These are phyloP conservation scores for Zychaea mexicana DNA, from an alignment of 371 early-diverging fungal genomes.

Conservation along the genomic window DNA sequence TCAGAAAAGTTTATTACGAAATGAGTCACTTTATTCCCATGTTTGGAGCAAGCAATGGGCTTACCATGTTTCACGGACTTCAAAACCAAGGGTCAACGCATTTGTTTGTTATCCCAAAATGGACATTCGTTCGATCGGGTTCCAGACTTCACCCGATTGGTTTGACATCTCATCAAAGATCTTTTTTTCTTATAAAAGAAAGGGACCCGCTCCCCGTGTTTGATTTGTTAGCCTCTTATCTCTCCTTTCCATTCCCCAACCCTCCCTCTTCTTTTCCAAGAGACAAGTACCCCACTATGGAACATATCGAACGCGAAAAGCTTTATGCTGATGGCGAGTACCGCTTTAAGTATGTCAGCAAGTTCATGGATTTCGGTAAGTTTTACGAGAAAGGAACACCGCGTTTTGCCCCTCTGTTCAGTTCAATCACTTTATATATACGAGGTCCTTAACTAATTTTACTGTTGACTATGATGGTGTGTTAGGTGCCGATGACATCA, in stretches of 20 bases:
- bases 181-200: too few species aligned
- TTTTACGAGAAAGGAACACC: too few species aligned
- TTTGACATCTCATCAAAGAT: too few species aligned
- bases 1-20: not conserved
- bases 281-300: slow-evolving; percentile 26
- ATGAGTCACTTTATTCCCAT: not conserved
- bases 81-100: not conserved
- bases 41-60: too few species aligned
- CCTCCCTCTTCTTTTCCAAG: not conserved
- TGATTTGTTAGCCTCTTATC: not conserved
- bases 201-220: too few species aligned
- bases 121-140: not conserved
- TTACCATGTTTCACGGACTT: not conserved
- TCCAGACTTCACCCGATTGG: not conserved
- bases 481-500: slow-evolving; percentile 41
- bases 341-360: slow-evolving; percentile 72
- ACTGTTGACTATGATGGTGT: not conserved
- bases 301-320: slow-evolving; percentile 62
- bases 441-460: not conserved
- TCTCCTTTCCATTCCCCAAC: not conserved
- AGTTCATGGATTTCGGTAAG: slow-evolving; percentile 69
- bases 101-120: slow-evolving; percentile 6
- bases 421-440: too few species aligned
- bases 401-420: too few species aligned
- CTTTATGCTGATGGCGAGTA: slow-evolving; percentile 73